phyloP scores from a whole-genome alignment of 805 yeast species.

The Yamadazyma sp. region DNA sequence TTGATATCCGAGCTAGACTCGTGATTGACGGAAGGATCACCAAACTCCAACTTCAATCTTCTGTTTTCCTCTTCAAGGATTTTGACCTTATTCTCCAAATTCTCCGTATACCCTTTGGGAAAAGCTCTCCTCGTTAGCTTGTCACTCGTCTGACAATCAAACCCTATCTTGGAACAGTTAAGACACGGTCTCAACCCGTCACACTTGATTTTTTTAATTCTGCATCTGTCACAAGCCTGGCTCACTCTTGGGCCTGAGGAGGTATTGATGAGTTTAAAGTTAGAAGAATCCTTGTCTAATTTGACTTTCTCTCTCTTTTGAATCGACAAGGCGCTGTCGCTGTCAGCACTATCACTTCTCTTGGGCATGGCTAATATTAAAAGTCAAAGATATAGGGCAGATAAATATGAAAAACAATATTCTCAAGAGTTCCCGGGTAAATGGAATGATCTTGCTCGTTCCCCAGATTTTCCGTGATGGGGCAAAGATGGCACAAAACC shows the following conservation, averaged over 20 bases:
- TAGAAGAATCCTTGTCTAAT: conserved; percentile 22
- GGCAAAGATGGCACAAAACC: conserved; percentile 1
- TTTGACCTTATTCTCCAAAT: conserved; percentile 61
- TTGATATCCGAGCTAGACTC: no score
- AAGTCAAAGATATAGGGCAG: neutral
- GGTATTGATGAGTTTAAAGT: conserved; percentile 39
- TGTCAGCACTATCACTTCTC: conserved; percentile 8
- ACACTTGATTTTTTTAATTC: conserved; percentile 74
- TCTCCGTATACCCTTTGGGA: conserved; percentile 80
- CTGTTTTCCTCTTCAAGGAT: conserved; percentile 58
- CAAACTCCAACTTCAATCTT: conserved; percentile 32
- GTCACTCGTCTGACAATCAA: conserved; percentile 70
- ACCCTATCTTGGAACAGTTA: conserved; percentile 63
- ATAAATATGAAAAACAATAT: neutral
- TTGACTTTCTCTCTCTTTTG: conserved; percentile 9
- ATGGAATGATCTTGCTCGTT: conserved; percentile 6
- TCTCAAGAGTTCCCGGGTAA: conserved; percentile 9
- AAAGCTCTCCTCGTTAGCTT: conserved; percentile 73
- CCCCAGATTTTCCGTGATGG: conserved; percentile 10
- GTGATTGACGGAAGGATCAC: conserved; percentile 4
- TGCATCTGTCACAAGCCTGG: conserved; percentile 81
- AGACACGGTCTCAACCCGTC: conserved; percentile 73
- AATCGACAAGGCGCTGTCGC: conserved; percentile 1
- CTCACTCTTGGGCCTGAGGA: conserved; percentile 52
- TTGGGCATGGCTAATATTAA: conserved; percentile 5